Evolutionary conservation across 371 early-diverging fungal species (phyloP).

Genomic region (Nematocida minor): DNA sequence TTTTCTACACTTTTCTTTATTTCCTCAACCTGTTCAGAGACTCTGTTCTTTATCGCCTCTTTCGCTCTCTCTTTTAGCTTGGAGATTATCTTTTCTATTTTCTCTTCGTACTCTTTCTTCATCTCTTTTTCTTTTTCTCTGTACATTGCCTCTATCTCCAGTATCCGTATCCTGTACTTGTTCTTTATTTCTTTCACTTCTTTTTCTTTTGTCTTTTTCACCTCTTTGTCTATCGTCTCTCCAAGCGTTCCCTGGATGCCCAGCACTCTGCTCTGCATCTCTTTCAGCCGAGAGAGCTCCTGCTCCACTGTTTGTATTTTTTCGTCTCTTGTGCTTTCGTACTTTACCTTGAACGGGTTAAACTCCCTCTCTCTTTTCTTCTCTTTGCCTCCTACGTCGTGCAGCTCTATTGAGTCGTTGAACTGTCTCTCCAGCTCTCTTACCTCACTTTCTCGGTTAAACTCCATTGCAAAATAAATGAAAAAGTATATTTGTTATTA

Average conservation of each 20-base stretch:
- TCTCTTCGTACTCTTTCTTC: slow-evolving; percentile 44
- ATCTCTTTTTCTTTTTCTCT: slow-evolving; percentile 24
- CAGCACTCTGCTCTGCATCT: slow-evolving; percentile 48
- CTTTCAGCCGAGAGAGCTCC: slow-evolving; percentile 54
- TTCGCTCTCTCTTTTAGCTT: slow-evolving; percentile 24
- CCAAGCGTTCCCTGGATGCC: slow-evolving; percentile 45
- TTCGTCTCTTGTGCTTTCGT: slow-evolving; percentile 7
- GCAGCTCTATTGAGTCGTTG: slow-evolving; percentile 49
- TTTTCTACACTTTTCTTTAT: slow-evolving; percentile 69
- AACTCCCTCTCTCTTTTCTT: not conserved
- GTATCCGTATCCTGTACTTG: slow-evolving; percentile 22
- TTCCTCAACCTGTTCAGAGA: slow-evolving; percentile 57
- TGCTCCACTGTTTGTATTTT: slow-evolving; percentile 45
- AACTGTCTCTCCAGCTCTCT: slow-evolving; percentile 18
- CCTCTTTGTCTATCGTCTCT: slow-evolving; percentile 46
- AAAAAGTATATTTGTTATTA: slow-evolving; percentile 49
- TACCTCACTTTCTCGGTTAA: slow-evolving; percentile 13
- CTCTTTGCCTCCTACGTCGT: not conserved
- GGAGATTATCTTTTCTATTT: not conserved
- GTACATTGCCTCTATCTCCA: slow-evolving; percentile 27
- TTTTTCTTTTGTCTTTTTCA: slow-evolving; percentile 34
- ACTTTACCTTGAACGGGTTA: not conserved
- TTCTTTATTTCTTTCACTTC: slow-evolving; percentile 34
- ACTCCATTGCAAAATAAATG: slow-evolving; percentile 42
- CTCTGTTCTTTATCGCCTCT: slow-evolving; percentile 1